Conservation (phyloP, 345 rosid species). For the Pistacia integerrima region DNA sequence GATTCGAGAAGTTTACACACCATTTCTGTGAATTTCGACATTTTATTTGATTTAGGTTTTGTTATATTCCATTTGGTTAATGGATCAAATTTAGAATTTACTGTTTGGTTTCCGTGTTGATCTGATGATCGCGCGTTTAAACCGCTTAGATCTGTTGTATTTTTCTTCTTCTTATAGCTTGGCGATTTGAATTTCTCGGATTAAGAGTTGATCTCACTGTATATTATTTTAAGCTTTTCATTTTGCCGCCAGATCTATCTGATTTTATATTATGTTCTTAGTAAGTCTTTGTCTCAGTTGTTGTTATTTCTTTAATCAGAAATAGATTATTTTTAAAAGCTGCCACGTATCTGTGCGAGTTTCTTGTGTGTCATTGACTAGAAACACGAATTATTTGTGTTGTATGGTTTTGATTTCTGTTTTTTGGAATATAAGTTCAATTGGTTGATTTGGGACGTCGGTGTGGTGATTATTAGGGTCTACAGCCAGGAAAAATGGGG, state of each 20-base stretch:
- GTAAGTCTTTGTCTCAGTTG: background rate
- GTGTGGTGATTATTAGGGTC: conserved; percentile 28
- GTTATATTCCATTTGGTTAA: background rate
- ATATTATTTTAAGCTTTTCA: background rate
- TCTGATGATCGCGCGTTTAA: conserved; percentile 11
- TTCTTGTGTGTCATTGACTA: background rate
- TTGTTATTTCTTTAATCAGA: background rate
- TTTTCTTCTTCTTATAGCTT: background rate
- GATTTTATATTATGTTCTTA: background rate
- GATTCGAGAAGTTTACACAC: background rate
- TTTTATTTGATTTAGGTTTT: conserved; percentile 8
- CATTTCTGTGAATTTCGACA: background rate
- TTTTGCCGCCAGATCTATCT: conserved; percentile 18
- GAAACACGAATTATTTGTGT: background rate
- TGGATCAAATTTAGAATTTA: background rate
- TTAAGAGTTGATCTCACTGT: conserved; percentile 1
- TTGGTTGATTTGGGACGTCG: conserved; percentile 6
- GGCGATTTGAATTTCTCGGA: background rate
- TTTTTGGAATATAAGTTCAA: background rate
- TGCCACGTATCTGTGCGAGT: background rate
- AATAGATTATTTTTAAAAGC: background rate
- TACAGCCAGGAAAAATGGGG: conserved; percentile 49
- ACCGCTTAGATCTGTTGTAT: conserved; percentile 22
- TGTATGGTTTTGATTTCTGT: background rate
- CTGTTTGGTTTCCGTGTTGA: conserved; percentile 13